A percentile compares a stretch with the other conserved stretches of the same genome.
phyloP scores from a whole-genome alignment of 495 filamentous ascomycete species.

The Darksidea phi region DNA sequence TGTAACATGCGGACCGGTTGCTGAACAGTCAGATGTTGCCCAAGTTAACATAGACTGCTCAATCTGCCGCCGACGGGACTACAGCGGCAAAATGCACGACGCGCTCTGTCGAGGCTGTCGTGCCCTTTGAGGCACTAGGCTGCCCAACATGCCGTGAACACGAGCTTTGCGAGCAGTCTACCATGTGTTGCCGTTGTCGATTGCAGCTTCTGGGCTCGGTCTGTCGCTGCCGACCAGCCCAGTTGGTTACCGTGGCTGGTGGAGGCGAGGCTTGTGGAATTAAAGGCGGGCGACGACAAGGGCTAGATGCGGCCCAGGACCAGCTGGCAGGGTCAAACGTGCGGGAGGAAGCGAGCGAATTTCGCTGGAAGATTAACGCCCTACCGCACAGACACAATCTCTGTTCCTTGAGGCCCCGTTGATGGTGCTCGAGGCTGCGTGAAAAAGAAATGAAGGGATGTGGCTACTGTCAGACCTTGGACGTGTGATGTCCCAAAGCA shows the following conservation, averaged over 20 bases:
- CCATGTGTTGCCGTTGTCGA: slow-evolving; percentile 6
- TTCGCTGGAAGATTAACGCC: slow-evolving; percentile 33
- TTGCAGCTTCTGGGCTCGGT: not conserved
- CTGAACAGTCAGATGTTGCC: slow-evolving; percentile 26
- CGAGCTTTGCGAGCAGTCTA: not conserved
- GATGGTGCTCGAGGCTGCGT: slow-evolving; percentile 8
- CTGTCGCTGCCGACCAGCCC: slow-evolving; percentile 3
- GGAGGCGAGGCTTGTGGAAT: slow-evolving; percentile 28
- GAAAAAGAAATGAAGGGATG: slow-evolving; percentile 36
- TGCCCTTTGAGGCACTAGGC: not conserved
- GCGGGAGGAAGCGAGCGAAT: slow-evolving; percentile 36
- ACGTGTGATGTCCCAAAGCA: slow-evolving; percentile 24
- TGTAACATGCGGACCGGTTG: slow-evolving; percentile 4
- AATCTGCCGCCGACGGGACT: not conserved
- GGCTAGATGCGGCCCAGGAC: slow-evolving; percentile 17
- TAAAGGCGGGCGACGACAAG: slow-evolving; percentile 24
- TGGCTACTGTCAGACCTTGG: slow-evolving; percentile 27
- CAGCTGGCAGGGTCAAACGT: slow-evolving; percentile 34
- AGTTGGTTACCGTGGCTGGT: slow-evolving; percentile 23
- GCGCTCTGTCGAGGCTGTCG: not conserved
- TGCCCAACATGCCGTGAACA: not conserved
- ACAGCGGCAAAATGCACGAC: not conserved
- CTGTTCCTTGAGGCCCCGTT: slow-evolving; percentile 17
- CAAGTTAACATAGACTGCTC: not conserved
- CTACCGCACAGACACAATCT: slow-evolving; percentile 27